A percentile compares a stretch with the other conserved stretches of the same genome.
Evolutionary conservation across 75 land plant species (phyloP).

Genomic region (Adiantum capillusveneris): DNA sequence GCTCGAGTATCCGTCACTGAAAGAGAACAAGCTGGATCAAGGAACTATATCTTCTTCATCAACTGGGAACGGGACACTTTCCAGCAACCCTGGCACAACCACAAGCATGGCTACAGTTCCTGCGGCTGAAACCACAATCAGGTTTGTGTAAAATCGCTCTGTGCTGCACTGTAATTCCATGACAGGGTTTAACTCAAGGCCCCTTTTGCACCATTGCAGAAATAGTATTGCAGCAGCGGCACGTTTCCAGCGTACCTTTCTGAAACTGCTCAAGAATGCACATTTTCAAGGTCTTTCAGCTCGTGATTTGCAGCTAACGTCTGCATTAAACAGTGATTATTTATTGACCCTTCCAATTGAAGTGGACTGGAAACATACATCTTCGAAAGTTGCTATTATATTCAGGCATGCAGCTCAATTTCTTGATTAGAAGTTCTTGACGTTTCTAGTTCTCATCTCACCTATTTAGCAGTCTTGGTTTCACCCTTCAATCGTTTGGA

Average conservation of each 20-base stretch:
- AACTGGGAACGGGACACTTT: too few relatives aligned
- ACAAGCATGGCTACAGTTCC: too few relatives aligned
- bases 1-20: too few relatives aligned
- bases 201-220: not conserved
- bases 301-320: constrained; percentile 65
- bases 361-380: constrained; percentile 87
- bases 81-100: too few relatives aligned
- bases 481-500: too few relatives aligned
- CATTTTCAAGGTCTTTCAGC: constrained; percentile 86
- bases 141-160: too few relatives aligned
- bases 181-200: not conserved
- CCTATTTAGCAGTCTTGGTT: too few relatives aligned
- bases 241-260: constrained; percentile 75
- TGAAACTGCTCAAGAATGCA: constrained; percentile 69
- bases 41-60: too few relatives aligned
- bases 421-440: too few relatives aligned
- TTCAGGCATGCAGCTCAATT: constrained; percentile 55
- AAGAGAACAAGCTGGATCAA: too few relatives aligned
- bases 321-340: constrained; percentile 79
- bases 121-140: too few relatives aligned
- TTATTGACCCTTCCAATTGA: constrained; percentile 89
- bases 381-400: constrained; percentile 72
- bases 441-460: too few relatives aligned
- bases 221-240: constrained; percentile 16
- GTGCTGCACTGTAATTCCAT: not conserved